A percentile compares a stretch with the other conserved stretches of the same genome.
Conservation (phyloP, 176 grass and related monocot genomes). For the Oryza officinalis region DNA sequence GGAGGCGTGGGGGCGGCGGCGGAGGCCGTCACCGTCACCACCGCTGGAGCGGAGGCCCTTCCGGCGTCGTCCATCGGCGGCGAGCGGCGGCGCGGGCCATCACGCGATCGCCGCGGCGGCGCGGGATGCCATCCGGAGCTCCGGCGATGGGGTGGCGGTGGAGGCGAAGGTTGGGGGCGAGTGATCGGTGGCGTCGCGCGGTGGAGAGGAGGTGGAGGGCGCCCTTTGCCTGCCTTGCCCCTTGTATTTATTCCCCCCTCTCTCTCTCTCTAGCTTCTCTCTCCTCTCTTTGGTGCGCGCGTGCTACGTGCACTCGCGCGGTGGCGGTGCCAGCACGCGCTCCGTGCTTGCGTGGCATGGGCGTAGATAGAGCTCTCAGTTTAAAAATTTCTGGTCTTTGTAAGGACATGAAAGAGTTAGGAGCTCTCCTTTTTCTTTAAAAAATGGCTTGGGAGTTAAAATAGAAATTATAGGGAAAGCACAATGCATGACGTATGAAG, state of each 20-base stretch:
- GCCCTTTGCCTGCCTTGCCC: conserved; percentile 23
- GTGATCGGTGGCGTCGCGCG: conserved; percentile 48
- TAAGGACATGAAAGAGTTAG: not conserved
- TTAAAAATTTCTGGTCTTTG: not conserved
- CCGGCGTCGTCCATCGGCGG: conserved; percentile 59
- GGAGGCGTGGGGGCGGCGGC: conserved; percentile 42
- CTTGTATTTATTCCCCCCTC: conserved; percentile 50
- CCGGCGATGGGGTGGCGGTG: conserved; percentile 20
- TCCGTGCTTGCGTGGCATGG: not conserved
- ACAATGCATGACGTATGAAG: not conserved
- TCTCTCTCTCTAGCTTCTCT: not conserved
- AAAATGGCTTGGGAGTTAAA: not conserved
- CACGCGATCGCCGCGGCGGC: conserved; percentile 43
- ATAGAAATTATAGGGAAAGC: not conserved
- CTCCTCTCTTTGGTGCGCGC: conserved; percentile 12
- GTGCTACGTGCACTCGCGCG: conserved; percentile 55
- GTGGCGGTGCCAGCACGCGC: conserved; percentile 7
- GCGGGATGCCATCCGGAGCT: conserved; percentile 51
- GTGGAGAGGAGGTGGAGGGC: not conserved
- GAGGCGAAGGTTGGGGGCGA: not conserved
- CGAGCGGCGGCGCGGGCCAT: conserved; percentile 35
- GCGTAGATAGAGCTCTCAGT: not conserved
- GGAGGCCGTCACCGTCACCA: conserved; percentile 46
- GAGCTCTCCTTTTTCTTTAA: too few relatives aligned
- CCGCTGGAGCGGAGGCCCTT: conserved; percentile 46